Conservation (phyloP, 2,329 filamentous ascomycete genomes). For the Penicillium sp. region DNA sequence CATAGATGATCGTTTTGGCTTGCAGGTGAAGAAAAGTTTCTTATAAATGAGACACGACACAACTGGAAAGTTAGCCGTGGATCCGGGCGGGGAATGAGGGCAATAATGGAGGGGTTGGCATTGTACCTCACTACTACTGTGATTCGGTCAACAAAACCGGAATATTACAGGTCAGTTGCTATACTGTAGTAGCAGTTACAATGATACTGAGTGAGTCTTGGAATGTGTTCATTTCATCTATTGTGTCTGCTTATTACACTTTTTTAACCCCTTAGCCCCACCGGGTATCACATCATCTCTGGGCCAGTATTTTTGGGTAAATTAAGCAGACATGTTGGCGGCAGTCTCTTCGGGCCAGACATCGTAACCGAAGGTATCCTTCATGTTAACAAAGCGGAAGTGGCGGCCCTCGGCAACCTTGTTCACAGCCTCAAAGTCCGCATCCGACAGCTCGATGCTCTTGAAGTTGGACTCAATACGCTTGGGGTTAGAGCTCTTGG, state of each 20-base stretch:
- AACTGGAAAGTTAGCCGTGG: not conserved
- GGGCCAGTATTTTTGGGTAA: constrained; percentile 3
- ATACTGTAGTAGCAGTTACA: not conserved
- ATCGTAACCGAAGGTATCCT: constrained; percentile 75
- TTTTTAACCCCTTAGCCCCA: not conserved
- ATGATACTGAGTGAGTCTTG: not conserved
- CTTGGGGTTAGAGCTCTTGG: constrained; percentile 68
- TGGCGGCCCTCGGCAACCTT: constrained; percentile 66
- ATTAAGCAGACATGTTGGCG: constrained; percentile 33
- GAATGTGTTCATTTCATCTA: constrained; percentile 5
- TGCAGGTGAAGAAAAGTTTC: not conserved
- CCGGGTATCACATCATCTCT: constrained; percentile 8
- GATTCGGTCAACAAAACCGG: not conserved
- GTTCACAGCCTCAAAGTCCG: constrained; percentile 62
- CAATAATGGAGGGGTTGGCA: not conserved
- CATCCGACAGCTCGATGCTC: constrained; percentile 58
- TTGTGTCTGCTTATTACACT: constrained; percentile 4
- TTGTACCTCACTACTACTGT: not conserved
- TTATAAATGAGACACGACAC: not conserved
- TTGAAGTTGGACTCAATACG: constrained; percentile 70
- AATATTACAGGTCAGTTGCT: not conserved
- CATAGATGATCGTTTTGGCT: not conserved
- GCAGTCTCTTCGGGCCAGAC: constrained; percentile 63
- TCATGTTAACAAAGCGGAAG: constrained; percentile 77
- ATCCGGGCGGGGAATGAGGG: not conserved